Conservation (phyloP, 2,329 filamentous ascomycete genomes). For the Alternaria novae-zelandiae region DNA sequence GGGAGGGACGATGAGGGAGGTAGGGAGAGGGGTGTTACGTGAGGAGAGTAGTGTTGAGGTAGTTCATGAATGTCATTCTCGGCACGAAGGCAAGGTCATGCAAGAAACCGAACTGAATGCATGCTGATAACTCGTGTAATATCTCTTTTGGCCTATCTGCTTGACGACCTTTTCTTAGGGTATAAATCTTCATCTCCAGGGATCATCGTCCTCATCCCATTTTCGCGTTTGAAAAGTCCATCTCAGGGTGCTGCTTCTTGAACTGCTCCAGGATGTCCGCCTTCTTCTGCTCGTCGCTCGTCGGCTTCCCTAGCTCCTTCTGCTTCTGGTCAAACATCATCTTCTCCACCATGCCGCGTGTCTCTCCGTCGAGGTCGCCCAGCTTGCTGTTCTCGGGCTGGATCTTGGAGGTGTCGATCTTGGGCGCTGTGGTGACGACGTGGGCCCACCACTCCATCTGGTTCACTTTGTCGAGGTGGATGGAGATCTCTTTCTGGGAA, state of each 20-base stretch:
- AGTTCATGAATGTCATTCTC: not conserved
- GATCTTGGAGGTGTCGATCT: conserved; percentile 95
- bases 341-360: conserved; percentile 97
- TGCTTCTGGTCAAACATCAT: conserved; percentile 99
- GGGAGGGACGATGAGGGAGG: not conserved
- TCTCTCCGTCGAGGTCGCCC: conserved; percentile 92
- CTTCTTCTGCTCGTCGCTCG: conserved; percentile 96
- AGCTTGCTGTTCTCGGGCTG: conserved; percentile 90
- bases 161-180: not conserved
- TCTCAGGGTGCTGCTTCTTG: conserved; percentile 77
- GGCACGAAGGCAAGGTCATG: not conserved
- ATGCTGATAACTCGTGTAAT: not conserved
- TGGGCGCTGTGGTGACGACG: conserved; percentile 83
- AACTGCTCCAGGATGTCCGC: conserved; percentile 89
- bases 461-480: conserved; percentile 94
- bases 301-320: conserved; percentile 89
- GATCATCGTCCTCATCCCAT: conserved; percentile 50
- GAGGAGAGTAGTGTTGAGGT: not conserved
- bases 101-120: not conserved
- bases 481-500: conserved; percentile 73
- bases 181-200: not conserved
- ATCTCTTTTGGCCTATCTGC: not conserved
- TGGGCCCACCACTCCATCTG: conserved; percentile 99
- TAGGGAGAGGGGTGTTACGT: not conserved
- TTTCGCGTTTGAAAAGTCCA: conserved; percentile 72